Evolutionary conservation across 805 yeast species (phyloP), one percentile per base, ranked within the genome.

Genomic region (Schwanniomyces yamadae): DNA sequence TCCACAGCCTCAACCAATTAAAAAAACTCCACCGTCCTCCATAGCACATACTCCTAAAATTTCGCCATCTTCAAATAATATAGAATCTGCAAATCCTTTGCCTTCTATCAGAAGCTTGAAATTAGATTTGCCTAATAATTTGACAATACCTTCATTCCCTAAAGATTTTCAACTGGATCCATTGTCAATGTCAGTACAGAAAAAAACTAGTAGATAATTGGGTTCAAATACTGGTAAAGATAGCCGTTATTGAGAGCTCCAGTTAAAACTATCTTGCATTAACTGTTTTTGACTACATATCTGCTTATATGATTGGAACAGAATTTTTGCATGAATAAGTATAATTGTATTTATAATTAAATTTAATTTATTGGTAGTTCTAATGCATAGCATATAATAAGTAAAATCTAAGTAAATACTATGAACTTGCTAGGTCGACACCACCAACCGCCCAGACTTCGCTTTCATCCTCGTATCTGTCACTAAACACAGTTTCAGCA

Each of bases 371-470:
- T 12, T n/a, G n/a, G n/a, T n/a, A n/a, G n/a, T n/a, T n/a, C n/a
- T n/a, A n/a, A n/a, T n/a, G n/a, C n/a, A n/a, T n/a, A n/a, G n/a
- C n/a, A n/a, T n/a, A n/a, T n/a, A n/a, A n/a, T n/a, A n/a, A n/a
- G n/a, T 27, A 27, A 14, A 27, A 8, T 16, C 17, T 27, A 25
- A n/a, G 26, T 15, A 25, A 12, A 25, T 27, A 27, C 5, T 16
- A 10, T 27, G 17, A 16, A 27, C 11, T 27, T 27, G 17, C n/a
- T 16, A 15, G 6, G 19, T 79, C 84, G 39, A 78, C 78, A 28
- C 83, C 80, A 35, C 95, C 93, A 48, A 86, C 82, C 4, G 91
- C 81, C 96, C 95, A 88, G 18, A 89, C 80, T 59, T 90, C 96
- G 33, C 61, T 65, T 54, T 84, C 93, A 57, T 90, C 96, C 63